Base-by-base conservation (phyloP, 352 stramenopile species). In the Phytopythium montanum region DNA sequence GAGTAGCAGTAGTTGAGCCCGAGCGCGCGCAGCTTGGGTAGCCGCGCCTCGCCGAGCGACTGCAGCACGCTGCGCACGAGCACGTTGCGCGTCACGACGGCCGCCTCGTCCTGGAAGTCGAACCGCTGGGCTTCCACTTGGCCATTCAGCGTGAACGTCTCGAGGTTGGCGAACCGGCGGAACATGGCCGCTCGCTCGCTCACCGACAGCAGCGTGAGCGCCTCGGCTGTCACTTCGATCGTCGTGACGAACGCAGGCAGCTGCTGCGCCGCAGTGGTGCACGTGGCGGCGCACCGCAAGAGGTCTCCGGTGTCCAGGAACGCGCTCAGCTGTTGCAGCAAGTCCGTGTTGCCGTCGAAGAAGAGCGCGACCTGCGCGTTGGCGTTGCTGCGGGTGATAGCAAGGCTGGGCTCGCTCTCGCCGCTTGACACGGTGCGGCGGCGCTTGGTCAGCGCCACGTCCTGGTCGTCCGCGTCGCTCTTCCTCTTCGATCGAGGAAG, bases 1-100 rank as follows among this genome's bases (percentile, higher is more conserved):
- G 68, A 77, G 61, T 75, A 87, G 59, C 70, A 80, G 49, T 71
- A 81, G 33, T 73, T 66, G 28, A 87, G 61, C 1, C 59, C 66
- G 6, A 83, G 66, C 7, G 31, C 52, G 4, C 38, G 34, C 7
- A 85, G 54, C 14, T 75, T 78, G 2, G 62, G 68, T 57, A 83
- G 10, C 13, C 64, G 12, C 5, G 45, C 56, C 13, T 57, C 61
- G 16, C 59, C 33, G n/a, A 87, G 51, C 2, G 68, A 67, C 26
- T 57, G 29, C 28, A 87, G 51, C 29, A 81, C 21, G 26, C 62
- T 73, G 44, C 74, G 69, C 9, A 71, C 61, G 12, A 79, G 56
- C 26, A 81, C 71, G 55, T 84, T 84, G 18, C 70, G 68, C 5
- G 62, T 54, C 19, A 83, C 60, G 2, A 80, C 36, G 13, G 60